Evolutionary conservation across 192 early-diverging fungal species (phyloP).

Genomic region (Backusella macrospora): DNA sequence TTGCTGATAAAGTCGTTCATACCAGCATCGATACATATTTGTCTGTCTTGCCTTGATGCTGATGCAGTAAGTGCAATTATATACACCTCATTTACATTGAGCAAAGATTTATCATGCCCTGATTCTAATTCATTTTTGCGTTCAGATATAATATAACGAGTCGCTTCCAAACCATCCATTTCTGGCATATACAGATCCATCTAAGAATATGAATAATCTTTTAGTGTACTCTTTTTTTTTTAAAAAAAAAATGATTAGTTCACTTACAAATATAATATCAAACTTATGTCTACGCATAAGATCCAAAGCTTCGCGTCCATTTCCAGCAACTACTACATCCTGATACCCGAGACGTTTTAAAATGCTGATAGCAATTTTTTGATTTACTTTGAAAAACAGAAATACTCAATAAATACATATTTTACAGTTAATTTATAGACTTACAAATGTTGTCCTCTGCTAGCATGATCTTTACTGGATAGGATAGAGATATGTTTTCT

Average conservation of each 20-base stretch:
- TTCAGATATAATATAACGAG: slow-evolving; percentile 33
- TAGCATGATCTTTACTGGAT: slow-evolving; percentile 40
- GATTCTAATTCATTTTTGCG: slow-evolving; percentile 1
- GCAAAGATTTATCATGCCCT: slow-evolving; percentile 4
- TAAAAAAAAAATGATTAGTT: background rate
- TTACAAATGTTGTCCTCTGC: slow-evolving; percentile 47
- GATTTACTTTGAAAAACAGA: slow-evolving; percentile 42
- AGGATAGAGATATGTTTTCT: slow-evolving; percentile 31
- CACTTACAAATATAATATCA: slow-evolving; percentile 52
- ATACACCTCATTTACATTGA: slow-evolving; percentile 45
- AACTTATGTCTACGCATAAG: slow-evolving; percentile 45
- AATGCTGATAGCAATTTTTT: slow-evolving; percentile 57
- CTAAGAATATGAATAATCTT: slow-evolving; percentile 3
- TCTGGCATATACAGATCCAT: slow-evolving; percentile 50
- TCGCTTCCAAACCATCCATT: slow-evolving; percentile 46
- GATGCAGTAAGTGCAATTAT: slow-evolving; percentile 61
- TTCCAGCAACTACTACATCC: slow-evolving; percentile 49
- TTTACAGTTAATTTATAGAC: background rate
- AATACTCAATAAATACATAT: background rate
- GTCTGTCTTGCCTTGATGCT: slow-evolving; percentile 51
- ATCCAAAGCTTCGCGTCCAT: slow-evolving; percentile 53
- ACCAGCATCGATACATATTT: slow-evolving; percentile 57
- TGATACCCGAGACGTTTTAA: slow-evolving; percentile 53
- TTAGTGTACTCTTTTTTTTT: background rate
- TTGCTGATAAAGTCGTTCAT: slow-evolving; percentile 62